phyloP scores from a whole-genome alignment of 2,329 filamentous ascomycete genomes.

The Emergomyces orientalis region DNA sequence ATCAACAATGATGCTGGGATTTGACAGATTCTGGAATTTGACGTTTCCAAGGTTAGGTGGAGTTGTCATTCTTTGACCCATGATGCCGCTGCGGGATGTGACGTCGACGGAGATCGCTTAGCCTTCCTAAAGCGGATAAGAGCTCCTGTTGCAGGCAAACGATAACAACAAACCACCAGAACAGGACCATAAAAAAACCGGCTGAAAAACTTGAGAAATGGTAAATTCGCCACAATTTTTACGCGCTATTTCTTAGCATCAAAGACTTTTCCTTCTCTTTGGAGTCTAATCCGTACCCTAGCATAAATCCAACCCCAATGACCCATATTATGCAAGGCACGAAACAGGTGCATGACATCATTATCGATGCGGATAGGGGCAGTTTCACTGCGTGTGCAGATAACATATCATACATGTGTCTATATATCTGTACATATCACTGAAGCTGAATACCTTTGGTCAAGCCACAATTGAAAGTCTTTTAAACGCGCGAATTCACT shows the following conservation, averaged over 20 bases:
- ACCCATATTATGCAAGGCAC: background rate
- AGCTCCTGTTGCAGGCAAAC: background rate
- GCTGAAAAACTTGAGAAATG: background rate
- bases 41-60: background rate
- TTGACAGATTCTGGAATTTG: background rate
- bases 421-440: background rate
- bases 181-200: background rate
- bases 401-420: background rate
- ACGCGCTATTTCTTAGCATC: background rate
- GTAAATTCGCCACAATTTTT: background rate
- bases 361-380: background rate
- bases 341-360: background rate
- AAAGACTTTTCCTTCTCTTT: background rate
- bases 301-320: background rate
- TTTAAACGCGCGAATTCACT: background rate
- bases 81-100: background rate
- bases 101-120: slow-evolving; percentile 9
- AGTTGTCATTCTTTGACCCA: no score
- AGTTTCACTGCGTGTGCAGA: background rate
- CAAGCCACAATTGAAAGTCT: background rate
- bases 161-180: background rate
- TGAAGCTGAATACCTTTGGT: background rate
- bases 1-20: background rate
- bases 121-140: background rate
- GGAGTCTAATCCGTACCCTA: no score